Base-by-base conservation (phyloP, 768 basidiomycete genomes). In the Tephrocybe sp. region DNA sequence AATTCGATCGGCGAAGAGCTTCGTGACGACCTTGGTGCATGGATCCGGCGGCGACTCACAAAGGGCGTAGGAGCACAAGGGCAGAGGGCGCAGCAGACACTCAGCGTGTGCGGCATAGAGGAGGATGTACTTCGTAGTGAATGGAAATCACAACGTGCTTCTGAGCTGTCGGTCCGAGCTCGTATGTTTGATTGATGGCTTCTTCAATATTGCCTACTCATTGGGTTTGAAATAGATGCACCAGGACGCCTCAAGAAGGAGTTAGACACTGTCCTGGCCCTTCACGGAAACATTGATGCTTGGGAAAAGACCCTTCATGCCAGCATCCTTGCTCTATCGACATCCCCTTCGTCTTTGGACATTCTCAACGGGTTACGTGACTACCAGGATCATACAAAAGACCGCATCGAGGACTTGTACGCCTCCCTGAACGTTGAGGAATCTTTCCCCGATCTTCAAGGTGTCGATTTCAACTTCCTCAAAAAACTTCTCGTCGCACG, bases 351-450 rank as follows among this genome's bases (percentile, higher is more conserved):
- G 22, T n/a, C 50, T 27, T 36, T 61, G 3, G 21, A 39, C 0
- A 43, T 55, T 12, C 54, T 72, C 0, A 22, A 43, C 2, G 48
- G 50, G 13, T 56, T 72, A 4, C 49, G 59, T 13, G 34, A 23
- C 3, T 57, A 53, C 9, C 64, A 65, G 16, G 49, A 51, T 4
- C 12, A 12, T 1, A 49, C 68, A 6, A 53, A 55, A 10, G 46
- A 53, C 1, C 46, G 64, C 42, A 61, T 68, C 0, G 66, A 73
- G 18, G 51, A 46, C 0, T 50, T 74, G 0, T 74, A 71, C 55
- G 37, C 59, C 1, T 66, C 69, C 1, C 58, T 74, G 19, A 69
- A 72, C 38, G 47, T 73, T 9, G 59, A 59, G 1, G 53, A 64
- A 3, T 15, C 31, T 7, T 70, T 65, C 36, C 72, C 69, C 0